Evolutionary conservation across 371 early-diverging fungal genomes (phyloP), one percentile per base, ranked within the genome.

Genomic region (Lichtheimia ramosa): DNA sequence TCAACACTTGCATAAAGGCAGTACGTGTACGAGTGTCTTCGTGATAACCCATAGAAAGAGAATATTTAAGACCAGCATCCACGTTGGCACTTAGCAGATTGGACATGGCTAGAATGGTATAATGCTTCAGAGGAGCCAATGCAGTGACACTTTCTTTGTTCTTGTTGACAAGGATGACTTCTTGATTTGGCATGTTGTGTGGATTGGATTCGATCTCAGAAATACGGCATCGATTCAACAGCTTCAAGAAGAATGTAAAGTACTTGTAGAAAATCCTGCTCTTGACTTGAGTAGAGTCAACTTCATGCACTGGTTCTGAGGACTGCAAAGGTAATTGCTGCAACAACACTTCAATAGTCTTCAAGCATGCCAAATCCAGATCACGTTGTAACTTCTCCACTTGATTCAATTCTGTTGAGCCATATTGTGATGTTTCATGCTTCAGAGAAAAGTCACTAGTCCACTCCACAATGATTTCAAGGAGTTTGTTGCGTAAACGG

Each of bases 1-100:
- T 93, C 63, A 96, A 74, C 21, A 96, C 96, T 58, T 94, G 90
- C 81, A 93, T 94, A 56, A 96, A 96, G 7, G 95, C 89, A 0
- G 93, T 89, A 18, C 96, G 83, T 48, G 91, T 93, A 54, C 89
- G 85, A 15, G 86, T 78, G 71, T 96, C 96, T 66, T 95, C 95
- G 63, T 96, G 92, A 61, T 96, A 96, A 20, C 93, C 93, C 86
- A 94, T 91, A 0, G 93, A 87, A 21, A 96, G 74, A 39, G 95
- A 94, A 69, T 90, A 92, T 65, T 92, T 90, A 56, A 96, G 79
- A 20, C 95, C 96, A 53, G 91, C 86, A 65, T 95, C 96, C 41
- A 96, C 87, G 73, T 96, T 96, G 8, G 93, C 91, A 14, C 92
- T 88, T 18, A 96, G 73, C 59, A 96, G 82, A 66, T 95, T 91